These are phyloP conservation scores for Candida awuae DNA, from an alignment of 805 yeast genomes.

Conservation along the genomic window DNA sequence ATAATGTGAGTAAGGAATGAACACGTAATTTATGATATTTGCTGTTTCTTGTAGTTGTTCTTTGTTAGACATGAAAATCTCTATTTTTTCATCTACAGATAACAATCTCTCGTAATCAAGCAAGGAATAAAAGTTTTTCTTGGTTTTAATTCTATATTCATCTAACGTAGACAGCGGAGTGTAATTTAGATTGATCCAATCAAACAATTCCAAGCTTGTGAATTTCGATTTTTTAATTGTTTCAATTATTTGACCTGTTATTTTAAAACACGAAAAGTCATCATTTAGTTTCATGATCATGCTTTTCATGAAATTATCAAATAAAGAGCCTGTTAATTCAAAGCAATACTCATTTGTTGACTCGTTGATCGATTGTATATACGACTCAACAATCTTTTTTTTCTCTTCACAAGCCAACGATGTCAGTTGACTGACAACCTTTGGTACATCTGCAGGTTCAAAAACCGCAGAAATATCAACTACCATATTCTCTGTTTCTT, in stretches of 20 bases:
- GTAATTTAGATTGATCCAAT: constrained; percentile 21
- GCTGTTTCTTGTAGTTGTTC: constrained; percentile 4
- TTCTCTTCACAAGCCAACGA: not conserved
- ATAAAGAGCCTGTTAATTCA: not conserved
- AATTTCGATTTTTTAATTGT: constrained; percentile 1
- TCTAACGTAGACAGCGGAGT: constrained; percentile 18
- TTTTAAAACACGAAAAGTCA: constrained; percentile 9
- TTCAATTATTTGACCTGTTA: constrained; percentile 3
- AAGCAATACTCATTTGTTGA: constrained; percentile 3
- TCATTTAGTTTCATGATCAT: constrained; percentile 17
- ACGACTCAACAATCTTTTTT: not conserved
- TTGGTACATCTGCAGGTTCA: not conserved
- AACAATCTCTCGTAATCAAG: constrained; percentile 17
- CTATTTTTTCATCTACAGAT: constrained; percentile 16
- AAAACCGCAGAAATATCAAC: not conserved
- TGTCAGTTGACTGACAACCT: not conserved
- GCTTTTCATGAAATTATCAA: constrained; percentile 17
- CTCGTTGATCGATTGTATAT: not conserved
- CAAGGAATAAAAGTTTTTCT: constrained; percentile 15
- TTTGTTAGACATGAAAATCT: constrained; percentile 13
- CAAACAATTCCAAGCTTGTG: constrained; percentile 7
- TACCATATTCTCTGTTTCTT: not conserved
- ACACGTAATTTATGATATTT: constrained; percentile 9
- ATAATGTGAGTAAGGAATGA: constrained; percentile 19
- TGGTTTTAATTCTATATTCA: constrained; percentile 2